Percentiles rank a stretch among this genome's conserved stretches.
These are phyloP conservation scores for Insectozyma bohioensis DNA, from an alignment of 1,139 yeast species.

Conservation along the genomic window DNA sequence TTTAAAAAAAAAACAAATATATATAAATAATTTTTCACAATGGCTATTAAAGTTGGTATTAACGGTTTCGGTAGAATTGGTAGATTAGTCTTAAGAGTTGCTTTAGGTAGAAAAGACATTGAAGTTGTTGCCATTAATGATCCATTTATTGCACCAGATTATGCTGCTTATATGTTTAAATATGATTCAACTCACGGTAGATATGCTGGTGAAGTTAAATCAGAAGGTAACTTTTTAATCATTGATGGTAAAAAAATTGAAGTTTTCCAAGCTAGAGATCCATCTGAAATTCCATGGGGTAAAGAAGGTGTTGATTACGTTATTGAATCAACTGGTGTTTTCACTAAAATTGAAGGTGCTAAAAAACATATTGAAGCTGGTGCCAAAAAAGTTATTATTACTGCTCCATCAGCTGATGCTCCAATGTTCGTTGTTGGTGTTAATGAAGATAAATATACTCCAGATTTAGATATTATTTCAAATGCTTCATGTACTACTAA, in stretches of 20 bases:
- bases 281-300: constrained; percentile 82
- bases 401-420: constrained; percentile 86
- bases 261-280: constrained; percentile 78
- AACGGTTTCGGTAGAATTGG: constrained; percentile 92
- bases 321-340: constrained; percentile 87
- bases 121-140: constrained; percentile 80
- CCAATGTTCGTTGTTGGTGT: constrained; percentile 90
- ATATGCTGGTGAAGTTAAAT: constrained; percentile 65
- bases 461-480: constrained; percentile 71
- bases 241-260: constrained; percentile 68
- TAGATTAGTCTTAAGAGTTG: constrained; percentile 81
- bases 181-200: constrained; percentile 85
- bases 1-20: constrained; percentile 6
- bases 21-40: constrained; percentile 13
- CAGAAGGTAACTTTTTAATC: constrained; percentile 55
- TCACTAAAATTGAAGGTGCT: constrained; percentile 78
- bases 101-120: constrained; percentile 67
- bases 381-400: constrained; percentile 86
- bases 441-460: constrained; percentile 69
- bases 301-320: constrained; percentile 73
- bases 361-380: constrained; percentile 80
- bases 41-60: constrained; percentile 64
- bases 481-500: constrained; percentile 91
- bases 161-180: constrained; percentile 87
- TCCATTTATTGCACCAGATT: constrained; percentile 80